Percentiles rank a stretch among this genome's conserved stretches.
Conservation (phyloP, 192 early-diverging fungal genomes). For the Coemansia sp. region DNA sequence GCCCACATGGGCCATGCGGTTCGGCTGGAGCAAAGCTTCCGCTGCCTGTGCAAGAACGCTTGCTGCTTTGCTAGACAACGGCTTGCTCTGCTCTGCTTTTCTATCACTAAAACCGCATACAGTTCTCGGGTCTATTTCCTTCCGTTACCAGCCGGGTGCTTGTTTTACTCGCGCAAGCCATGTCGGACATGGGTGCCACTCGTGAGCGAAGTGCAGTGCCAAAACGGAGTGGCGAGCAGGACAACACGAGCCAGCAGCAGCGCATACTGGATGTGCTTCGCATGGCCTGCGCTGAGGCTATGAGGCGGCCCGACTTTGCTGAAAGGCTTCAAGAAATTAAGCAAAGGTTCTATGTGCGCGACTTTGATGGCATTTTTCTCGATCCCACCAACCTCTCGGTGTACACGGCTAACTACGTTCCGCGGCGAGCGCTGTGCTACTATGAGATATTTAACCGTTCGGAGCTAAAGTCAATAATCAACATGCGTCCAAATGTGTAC, state of each 20-base stretch:
- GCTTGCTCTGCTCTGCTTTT: too few relatives aligned
- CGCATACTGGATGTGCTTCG: constrained; percentile 63
- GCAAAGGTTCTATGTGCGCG: constrained; percentile 71
- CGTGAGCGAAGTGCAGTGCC: background rate
- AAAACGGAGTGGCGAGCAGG: background rate
- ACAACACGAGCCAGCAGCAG: constrained; percentile 26
- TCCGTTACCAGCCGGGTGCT: too few relatives aligned
- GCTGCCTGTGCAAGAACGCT: too few relatives aligned
- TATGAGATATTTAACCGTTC: constrained; percentile 59
- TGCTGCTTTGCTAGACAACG: too few relatives aligned
- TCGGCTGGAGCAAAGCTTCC: too few relatives aligned
- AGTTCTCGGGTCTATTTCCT: too few relatives aligned
- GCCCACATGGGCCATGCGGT: too few relatives aligned
- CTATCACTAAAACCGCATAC: too few relatives aligned
- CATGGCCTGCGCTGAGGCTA: constrained; percentile 55
- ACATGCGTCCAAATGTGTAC: constrained; percentile 48
- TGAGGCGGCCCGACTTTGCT: constrained; percentile 58
- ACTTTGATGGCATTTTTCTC: constrained; percentile 80
- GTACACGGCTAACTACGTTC: constrained; percentile 85
- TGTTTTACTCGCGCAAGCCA: too few relatives aligned
- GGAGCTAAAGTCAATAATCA: constrained; percentile 52
- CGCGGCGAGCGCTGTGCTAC: constrained; percentile 82
- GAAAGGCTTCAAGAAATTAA: constrained; percentile 72
- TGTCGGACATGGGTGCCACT: too few relatives aligned
- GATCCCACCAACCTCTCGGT: constrained; percentile 66